Base-by-base conservation (phyloP, 805 yeast species). In the Metschnikowia aberdeeniae region DNA sequence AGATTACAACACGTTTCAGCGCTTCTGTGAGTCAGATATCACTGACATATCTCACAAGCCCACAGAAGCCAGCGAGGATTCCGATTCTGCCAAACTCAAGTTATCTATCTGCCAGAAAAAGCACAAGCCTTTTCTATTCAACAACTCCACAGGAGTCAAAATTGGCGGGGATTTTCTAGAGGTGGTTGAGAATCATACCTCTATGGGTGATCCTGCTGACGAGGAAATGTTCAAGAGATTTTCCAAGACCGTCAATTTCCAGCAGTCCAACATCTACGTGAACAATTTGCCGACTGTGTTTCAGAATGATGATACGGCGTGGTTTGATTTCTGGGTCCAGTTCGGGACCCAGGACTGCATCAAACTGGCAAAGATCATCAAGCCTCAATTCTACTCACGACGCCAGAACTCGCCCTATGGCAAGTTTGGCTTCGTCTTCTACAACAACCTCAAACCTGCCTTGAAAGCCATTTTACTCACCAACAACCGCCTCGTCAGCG, bases 191-290 rank as follows among this genome's bases (percentile, higher is more conserved):
- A 12, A 34, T 2, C 12, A 13, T 7, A 13, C 11, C 13, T n/a
- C n/a, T 4, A 10, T 5, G 13, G 35, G 29, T 3, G 17, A n/a
- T 13, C 34, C 32, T 9, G 28, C 22, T 11, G 42, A 34, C 28
- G 29, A 38, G 38, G 37, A 17, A 9, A 14, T 8, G 20, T 30
- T 26, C 24, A 14, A 13, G 30, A 43, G 28, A 9, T 64, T 62
- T 42, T 42, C 57, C 31, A 61, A 60, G 45, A 43, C 48, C 31
- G 50, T 58, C 28, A 67, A 69, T 48, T 70, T 63, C 52, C 89
- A 82, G 59, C 89, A 84, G 54, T 80, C 89, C 5, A 86, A 86
- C 61, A 70, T 86, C 36, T 86, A 86, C 58, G 81, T 86, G 30
- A 84, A 81, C 49, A 80, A 81, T 57, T 63, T 86, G 33, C 84